Evolutionary conservation across 257 asterid genomes (phyloP).

Genomic region (Solanum sparsipilum): DNA sequence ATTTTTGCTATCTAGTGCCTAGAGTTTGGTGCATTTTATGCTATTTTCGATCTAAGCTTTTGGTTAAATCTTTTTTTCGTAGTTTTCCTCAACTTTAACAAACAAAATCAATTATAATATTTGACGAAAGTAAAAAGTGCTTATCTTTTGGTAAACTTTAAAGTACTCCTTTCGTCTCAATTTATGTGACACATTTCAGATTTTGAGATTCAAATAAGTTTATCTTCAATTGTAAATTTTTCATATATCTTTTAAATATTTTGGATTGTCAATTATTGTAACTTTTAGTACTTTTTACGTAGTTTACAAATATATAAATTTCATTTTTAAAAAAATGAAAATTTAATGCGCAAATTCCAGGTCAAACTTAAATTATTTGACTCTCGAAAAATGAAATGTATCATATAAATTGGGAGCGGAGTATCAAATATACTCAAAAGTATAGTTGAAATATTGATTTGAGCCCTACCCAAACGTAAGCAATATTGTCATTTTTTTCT

Average conservation of each 20-base stretch:
- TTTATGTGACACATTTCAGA: too few relatives aligned
- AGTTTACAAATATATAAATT: background rate
- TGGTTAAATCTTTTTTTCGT: background rate
- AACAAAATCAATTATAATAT: background rate
- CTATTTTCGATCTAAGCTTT: background rate
- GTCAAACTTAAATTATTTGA: too few relatives aligned
- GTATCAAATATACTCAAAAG: too few relatives aligned
- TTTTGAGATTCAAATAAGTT: too few relatives aligned
- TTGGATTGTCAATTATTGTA: too few relatives aligned
- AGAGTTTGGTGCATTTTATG: background rate
- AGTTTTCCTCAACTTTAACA: background rate
- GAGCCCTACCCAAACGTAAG: background rate
- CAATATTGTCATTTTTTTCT: background rate
- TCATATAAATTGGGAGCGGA: too few relatives aligned
- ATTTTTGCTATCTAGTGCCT: background rate
- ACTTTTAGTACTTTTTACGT: too few relatives aligned
- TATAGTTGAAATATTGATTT: background rate
- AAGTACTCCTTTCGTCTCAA: too few relatives aligned
- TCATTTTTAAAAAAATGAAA: rapidly evolving
- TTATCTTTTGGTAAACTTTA: background rate
- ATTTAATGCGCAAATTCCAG: rapidly evolving
- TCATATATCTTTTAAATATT: too few relatives aligned
- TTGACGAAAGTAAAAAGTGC: background rate
- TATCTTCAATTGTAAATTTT: too few relatives aligned
- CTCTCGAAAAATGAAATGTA: too few relatives aligned